Evolutionary conservation across 2,329 filamentous ascomycete genomes (phyloP).

Genomic region (Hymenotorrendiella dingleyae): DNA sequence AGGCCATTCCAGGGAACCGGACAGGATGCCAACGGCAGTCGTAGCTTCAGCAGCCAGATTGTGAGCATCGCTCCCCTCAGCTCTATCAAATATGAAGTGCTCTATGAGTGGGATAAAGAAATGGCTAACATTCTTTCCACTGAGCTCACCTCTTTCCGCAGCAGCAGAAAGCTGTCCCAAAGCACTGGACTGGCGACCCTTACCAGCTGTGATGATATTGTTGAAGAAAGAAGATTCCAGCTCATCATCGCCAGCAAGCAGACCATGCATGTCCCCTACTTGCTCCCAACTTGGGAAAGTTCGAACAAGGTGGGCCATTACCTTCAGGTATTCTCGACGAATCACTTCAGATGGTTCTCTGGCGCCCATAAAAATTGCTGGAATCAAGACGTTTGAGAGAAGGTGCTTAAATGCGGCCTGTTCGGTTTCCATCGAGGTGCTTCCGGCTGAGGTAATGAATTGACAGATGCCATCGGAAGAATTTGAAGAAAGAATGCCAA

Average conservation of each 20-base stretch:
- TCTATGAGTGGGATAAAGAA: constrained; percentile 90
- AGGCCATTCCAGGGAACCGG: constrained; percentile 77
- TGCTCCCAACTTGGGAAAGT: constrained; percentile 63
- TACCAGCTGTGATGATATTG: constrained; percentile 86
- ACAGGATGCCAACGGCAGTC: constrained; percentile 69
- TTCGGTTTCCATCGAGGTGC: constrained; percentile 35
- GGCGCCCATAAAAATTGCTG: constrained; percentile 69
- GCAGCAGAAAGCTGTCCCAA: constrained; percentile 69
- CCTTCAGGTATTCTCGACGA: constrained; percentile 71
- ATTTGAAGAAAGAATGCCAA: constrained; percentile 73
- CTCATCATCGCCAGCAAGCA: constrained; percentile 61
- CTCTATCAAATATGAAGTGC: constrained; percentile 84
- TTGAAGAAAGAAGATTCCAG: constrained; percentile 72
- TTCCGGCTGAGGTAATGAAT: constrained; percentile 62
- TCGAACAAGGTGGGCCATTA: constrained; percentile 73
- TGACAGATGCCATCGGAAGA: constrained; percentile 74
- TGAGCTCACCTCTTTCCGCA: constrained; percentile 57
- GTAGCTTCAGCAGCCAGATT: constrained; percentile 83
- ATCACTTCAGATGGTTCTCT: constrained; percentile 78
- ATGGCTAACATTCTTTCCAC: constrained; percentile 72
- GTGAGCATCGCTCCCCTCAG: constrained; percentile 68
- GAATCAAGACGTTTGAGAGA: constrained; percentile 61
- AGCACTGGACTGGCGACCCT: constrained; percentile 78
- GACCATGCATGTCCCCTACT: constrained; percentile 65
- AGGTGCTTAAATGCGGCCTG: constrained; percentile 50